Percentiles rank a stretch among this genome's conserved stretches.
These are phyloP conservation scores for Auriscalpium orientale DNA, from an alignment of 768 basidiomycete species.

Conservation along the genomic window DNA sequence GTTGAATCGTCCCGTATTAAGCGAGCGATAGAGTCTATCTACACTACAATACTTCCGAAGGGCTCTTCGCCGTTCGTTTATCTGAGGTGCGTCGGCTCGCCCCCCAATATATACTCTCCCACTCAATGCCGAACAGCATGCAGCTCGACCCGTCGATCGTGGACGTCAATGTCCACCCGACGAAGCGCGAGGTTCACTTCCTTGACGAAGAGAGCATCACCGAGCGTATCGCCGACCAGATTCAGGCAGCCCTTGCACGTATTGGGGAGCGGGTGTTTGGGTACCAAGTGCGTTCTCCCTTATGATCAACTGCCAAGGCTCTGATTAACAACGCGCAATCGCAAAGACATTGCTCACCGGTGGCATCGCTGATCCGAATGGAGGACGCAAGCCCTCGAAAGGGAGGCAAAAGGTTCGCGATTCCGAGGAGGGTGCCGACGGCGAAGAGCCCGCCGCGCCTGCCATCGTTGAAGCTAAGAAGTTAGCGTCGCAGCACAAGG, in stretches of 20 bases:
- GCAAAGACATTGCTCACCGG: constrained; percentile 55
- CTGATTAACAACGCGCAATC: neutral
- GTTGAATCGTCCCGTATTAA: constrained; percentile 88
- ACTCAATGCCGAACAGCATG: constrained; percentile 39
- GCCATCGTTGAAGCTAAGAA: constrained; percentile 29
- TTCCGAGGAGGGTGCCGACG: neutral
- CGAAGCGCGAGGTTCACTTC: constrained; percentile 95
- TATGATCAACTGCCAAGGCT: neutral
- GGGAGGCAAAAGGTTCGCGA: constrained; percentile 12
- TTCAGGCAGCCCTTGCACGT: constrained; percentile 57
- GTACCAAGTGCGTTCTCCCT: constrained; percentile 47
- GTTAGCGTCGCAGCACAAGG: constrained; percentile 77
- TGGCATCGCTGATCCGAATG: constrained; percentile 19
- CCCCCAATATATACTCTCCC: neutral
- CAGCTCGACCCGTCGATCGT: constrained; percentile 80
- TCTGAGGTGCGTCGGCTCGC: constrained; percentile 53
- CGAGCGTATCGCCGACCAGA: constrained; percentile 61
- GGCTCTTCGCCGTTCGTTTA: constrained; percentile 90
- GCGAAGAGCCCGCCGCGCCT: neutral
- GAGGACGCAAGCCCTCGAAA: neutral
- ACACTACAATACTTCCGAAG: constrained; percentile 81
- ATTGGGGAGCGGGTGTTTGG: constrained; percentile 43
- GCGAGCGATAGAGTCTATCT: constrained; percentile 79
- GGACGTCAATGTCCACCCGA: constrained; percentile 97
- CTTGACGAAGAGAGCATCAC: constrained; percentile 84